These are phyloP conservation scores for Puccinia coronata DNA, from an alignment of 1,284 basidiomycete species.

Conservation along the genomic window DNA sequence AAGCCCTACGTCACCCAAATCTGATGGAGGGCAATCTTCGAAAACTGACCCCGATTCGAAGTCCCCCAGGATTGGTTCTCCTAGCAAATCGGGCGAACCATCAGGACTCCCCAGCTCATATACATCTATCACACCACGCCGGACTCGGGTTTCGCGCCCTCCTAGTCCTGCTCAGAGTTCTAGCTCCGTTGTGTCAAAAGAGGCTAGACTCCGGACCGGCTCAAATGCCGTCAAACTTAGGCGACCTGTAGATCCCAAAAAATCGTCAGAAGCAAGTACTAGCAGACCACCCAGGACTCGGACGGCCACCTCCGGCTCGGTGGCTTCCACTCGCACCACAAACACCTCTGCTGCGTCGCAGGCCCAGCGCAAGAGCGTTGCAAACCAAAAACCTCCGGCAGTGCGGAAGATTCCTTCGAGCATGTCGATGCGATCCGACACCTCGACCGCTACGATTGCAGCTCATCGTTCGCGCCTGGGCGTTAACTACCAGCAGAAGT, in stretches of 20 bases:
- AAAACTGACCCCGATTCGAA: not conserved
- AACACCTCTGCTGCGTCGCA: not conserved
- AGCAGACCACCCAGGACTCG: conserved; percentile 34
- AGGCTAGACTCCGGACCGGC: not conserved
- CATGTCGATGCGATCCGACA: conserved; percentile 37
- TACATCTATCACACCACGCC: not conserved
- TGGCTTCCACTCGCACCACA: conserved; percentile 18
- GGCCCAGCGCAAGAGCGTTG: conserved; percentile 26
- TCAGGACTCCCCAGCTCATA: not conserved
- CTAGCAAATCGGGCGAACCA: conserved; percentile 3
- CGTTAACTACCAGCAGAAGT: not conserved
- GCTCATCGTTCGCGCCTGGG: not conserved
- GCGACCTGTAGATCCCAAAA: not conserved
- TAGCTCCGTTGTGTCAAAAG: not conserved
- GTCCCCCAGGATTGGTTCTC: conserved; percentile 9
- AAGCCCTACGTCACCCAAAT: conserved; percentile 22
- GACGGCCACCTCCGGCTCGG: not conserved
- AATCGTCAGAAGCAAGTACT: not conserved
- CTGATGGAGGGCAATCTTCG: not conserved
- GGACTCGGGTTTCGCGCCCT: conserved; percentile 19
- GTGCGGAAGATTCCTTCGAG: conserved; percentile 41
- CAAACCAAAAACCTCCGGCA: conserved; percentile 8
- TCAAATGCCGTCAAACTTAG: conserved; percentile 1
- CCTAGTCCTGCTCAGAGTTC: conserved; percentile 34
- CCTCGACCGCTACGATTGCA: conserved; percentile 25